Base-by-base conservation (phyloP, 2,329 filamentous ascomycete species). In the Clonostachys byssicola region DNA sequence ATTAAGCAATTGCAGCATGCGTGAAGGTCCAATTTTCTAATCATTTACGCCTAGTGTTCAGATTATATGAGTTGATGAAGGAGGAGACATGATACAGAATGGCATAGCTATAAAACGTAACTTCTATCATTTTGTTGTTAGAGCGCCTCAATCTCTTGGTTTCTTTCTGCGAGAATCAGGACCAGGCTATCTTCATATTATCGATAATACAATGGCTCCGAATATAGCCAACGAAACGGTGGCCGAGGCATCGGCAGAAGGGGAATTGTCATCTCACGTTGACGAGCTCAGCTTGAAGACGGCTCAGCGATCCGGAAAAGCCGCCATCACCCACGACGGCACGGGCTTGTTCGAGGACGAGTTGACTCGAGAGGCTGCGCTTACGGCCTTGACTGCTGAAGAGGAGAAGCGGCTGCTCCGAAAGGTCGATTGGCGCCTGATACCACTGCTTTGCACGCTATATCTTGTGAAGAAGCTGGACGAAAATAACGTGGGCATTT, bases 351-450 rank as follows among this genome's bases (percentile, higher is more conserved):
- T 18, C 36, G 36, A 39, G 14, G 14, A n/a, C 12, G 36, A 39
- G 36, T 18, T 39, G 4, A 39, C 14, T 39, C 36, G 12, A 18
- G 36, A 39, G 36, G 36, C 14, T 39, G 36, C 10, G 36, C 36
- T 39, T 18, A 39, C 36, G 14, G 36, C 36, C 17, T 12, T 39
- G 36, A 39, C 36, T n/a, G 36, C 17, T 6, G 36, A 39, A 39
- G 36, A 39, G 12, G 36, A 39, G 36, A n/a, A 18, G 14, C 14
- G 17, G 14, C 36, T 87, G 51, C 69, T 76, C 52, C 68, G 75
- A 45, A 86, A 85, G 63, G 79, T 87, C 47, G 83, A 86, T 56
- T 50, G 75, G 12, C 67, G 81, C 40, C 58, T 86, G 16, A 65
- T 87, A 55, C 81, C 81, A 1, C 77, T 80, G 46, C 62, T 81